phyloP scores from a whole-genome alignment of 495 filamentous ascomycete genomes.

The Talaromyces stipitatus region DNA sequence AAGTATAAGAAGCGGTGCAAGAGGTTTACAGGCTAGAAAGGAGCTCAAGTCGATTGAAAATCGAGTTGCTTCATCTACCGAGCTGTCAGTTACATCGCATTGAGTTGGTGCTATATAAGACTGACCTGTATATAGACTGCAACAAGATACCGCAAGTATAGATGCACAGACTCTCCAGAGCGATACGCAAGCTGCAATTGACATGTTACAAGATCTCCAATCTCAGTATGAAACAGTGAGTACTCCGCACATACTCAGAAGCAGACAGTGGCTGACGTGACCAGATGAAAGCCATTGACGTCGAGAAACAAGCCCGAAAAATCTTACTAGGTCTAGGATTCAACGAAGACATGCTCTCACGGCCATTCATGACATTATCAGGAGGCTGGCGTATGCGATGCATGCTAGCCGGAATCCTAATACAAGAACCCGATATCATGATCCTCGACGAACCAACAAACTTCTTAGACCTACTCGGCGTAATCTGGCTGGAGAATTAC shows the following conservation, averaged over 20 bases:
- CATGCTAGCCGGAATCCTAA: constrained; percentile 56
- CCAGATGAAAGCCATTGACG: constrained; percentile 35
- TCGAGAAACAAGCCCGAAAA: constrained; percentile 53
- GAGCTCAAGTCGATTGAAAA: constrained; percentile 57
- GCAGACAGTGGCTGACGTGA: neutral
- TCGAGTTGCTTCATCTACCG: constrained; percentile 45
- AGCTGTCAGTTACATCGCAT: constrained; percentile 30
- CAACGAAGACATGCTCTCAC: constrained; percentile 46
- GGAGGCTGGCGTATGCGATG: constrained; percentile 76
- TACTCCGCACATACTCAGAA: neutral
- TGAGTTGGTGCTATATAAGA: neutral
- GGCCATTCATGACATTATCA: constrained; percentile 55
- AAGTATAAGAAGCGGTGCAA: constrained; percentile 59
- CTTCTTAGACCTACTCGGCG: constrained; percentile 72
- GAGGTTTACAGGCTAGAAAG: constrained; percentile 67
- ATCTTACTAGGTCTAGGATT: constrained; percentile 69
- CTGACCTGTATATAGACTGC: constrained; percentile 30
- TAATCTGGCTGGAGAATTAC: constrained; percentile 73
- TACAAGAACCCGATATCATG: constrained; percentile 66
- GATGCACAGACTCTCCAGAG: constrained; percentile 42
- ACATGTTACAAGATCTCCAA: constrained; percentile 56
- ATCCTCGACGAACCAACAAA: constrained; percentile 87
- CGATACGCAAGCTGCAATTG: constrained; percentile 56
- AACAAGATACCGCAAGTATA: constrained; percentile 47
- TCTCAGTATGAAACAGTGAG: constrained; percentile 43